phyloP scores from a whole-genome alignment of 129 eudicot genomes.

The Glebionis coronaria region DNA sequence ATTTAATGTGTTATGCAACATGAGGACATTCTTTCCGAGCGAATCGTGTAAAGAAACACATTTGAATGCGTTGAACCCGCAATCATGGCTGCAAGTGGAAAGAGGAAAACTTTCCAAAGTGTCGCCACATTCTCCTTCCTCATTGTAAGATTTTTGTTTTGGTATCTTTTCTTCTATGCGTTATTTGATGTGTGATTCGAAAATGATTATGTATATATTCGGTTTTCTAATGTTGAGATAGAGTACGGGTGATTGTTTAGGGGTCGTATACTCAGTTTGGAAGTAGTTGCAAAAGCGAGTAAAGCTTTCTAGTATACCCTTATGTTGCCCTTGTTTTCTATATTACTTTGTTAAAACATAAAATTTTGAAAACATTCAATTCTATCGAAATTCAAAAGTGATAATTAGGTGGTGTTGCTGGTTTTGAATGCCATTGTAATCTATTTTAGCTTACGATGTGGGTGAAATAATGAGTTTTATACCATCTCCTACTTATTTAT shows the following conservation, averaged over 20 bases:
- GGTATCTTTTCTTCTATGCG: background rate
- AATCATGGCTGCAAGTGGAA: slow-evolving; percentile 99
- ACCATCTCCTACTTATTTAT: too few species aligned
- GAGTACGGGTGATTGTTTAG: background rate
- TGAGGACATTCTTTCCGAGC: slow-evolving; percentile 87
- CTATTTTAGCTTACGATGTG: too few species aligned
- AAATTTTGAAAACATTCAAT: slow-evolving; percentile 2
- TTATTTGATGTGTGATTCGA: background rate
- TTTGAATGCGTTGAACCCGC: slow-evolving; percentile 78
- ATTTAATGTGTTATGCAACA: slow-evolving; percentile 62
- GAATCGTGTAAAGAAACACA: slow-evolving; percentile 89
- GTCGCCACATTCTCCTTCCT: slow-evolving; percentile 65
- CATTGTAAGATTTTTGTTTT: slow-evolving; percentile 52
- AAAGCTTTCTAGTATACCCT: too few species aligned
- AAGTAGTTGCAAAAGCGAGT: background rate
- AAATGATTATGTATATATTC: background rate
- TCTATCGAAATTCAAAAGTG: background rate
- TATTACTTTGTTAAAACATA: background rate
- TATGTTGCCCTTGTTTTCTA: background rate
- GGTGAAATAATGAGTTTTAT: too few species aligned
- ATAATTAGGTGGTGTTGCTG: background rate
- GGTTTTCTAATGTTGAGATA: background rate
- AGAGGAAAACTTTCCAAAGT: slow-evolving; percentile 89
- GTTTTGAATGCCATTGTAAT: background rate
- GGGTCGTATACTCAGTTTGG: background rate